Conservation (phyloP, 2,329 filamentous ascomycete genomes). For the Neopestalotiopsis clavispora region DNA sequence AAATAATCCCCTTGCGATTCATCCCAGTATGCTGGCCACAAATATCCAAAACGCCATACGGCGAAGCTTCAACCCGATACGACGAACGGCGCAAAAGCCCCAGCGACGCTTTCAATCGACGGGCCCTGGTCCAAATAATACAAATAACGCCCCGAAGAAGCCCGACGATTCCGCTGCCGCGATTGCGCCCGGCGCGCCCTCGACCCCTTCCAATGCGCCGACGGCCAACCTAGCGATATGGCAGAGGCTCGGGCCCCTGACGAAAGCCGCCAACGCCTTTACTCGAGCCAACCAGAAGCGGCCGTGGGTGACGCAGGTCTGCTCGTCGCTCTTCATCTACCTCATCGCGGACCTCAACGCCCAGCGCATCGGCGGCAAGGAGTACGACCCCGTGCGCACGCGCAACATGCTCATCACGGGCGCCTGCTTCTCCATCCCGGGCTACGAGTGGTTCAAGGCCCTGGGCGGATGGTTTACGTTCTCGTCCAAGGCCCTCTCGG, state of each 20-base stretch:
- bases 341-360: constrained; percentile 78
- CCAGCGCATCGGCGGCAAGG: constrained; percentile 67
- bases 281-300: constrained; percentile 71
- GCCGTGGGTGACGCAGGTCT: constrained; percentile 81
- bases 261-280: constrained; percentile 62
- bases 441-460: constrained; percentile 66
- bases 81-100: constrained; percentile 22
- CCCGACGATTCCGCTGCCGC: background rate
- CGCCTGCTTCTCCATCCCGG: constrained; percentile 73
- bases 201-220: constrained; percentile 45
- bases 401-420: constrained; percentile 76
- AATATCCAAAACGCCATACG: constrained; percentile 26
- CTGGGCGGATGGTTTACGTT: constrained; percentile 70
- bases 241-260: constrained; percentile 63
- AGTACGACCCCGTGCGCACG: constrained; percentile 74
- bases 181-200: constrained; percentile 40
- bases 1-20: background rate
- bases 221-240: constrained; percentile 51
- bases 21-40: constrained; percentile 6
- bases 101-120: constrained; percentile 29
- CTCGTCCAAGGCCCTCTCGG: constrained; percentile 69
- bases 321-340: constrained; percentile 78
- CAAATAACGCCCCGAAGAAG: constrained; percentile 14
- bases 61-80: constrained; percentile 23
- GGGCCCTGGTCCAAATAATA: constrained; percentile 21